These are phyloP conservation scores for Colletotrichum sp. DNA, from an alignment of 2,329 filamentous ascomycete species.

Conservation along the genomic window DNA sequence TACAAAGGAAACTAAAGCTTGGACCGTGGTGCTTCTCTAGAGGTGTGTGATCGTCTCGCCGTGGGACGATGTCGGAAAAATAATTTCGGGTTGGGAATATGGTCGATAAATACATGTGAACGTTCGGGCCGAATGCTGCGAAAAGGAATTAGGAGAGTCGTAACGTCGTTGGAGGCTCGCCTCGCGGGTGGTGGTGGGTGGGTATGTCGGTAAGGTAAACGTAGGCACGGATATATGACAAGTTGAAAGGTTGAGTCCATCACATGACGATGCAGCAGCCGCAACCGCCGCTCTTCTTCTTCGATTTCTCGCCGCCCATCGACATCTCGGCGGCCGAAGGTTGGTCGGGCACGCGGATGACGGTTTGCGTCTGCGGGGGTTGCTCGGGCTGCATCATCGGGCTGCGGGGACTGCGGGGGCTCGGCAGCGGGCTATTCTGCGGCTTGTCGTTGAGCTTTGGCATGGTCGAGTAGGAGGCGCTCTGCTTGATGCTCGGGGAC, in stretches of 20 bases:
- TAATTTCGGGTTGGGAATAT: conserved; percentile 6
- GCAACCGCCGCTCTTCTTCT: conserved; percentile 49
- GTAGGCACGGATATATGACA: conserved; percentile 6
- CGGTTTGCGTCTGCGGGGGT: conserved; percentile 23
- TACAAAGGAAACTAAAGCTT: conserved; percentile 3
- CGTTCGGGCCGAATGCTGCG: conserved; percentile 9
- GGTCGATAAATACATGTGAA: conserved; percentile 21
- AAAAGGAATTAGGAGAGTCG: conserved; percentile 22
- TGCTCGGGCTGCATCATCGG: conserved; percentile 34
- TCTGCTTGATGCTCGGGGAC: conserved; percentile 35
- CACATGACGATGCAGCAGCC: conserved; percentile 60
- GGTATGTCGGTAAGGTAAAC: neutral
- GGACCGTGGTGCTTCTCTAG: conserved; percentile 12
- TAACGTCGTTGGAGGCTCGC: conserved; percentile 25
- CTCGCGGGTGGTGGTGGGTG: conserved; percentile 9
- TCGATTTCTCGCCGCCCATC: conserved; percentile 28
- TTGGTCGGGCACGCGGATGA: conserved; percentile 24
- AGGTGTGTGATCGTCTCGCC: neutral
- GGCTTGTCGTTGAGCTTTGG: conserved; percentile 60
- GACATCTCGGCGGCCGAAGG: conserved; percentile 11
- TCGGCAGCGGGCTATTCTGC: conserved; percentile 43
- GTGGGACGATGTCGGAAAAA: neutral
- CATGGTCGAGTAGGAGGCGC: conserved; percentile 67
- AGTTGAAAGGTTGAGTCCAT: conserved; percentile 7
- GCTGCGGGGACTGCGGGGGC: conserved; percentile 47